Conservation (phyloP, 257 asterid genomes). For the Solanum chiquidenum region DNA sequence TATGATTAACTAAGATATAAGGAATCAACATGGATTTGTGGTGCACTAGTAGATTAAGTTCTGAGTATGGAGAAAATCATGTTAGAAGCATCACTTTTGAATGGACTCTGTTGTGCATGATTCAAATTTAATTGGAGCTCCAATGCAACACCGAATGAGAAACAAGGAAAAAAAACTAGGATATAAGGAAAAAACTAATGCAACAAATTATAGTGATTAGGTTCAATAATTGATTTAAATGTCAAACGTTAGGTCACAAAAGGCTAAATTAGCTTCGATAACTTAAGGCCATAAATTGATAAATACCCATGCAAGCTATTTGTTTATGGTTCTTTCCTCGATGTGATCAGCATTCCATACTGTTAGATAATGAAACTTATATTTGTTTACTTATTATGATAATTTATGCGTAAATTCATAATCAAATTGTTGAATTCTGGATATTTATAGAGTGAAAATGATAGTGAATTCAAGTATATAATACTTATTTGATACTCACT, state of each 20-base stretch:
- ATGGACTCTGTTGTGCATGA: fast-evolving
- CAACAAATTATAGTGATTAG: too few relatives aligned
- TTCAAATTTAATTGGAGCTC: fast-evolving
- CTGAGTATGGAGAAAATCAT: too few relatives aligned
- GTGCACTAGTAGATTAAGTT: too few relatives aligned
- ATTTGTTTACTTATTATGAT: neutral
- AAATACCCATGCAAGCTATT: neutral
- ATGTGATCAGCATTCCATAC: too few relatives aligned
- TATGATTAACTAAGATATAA: neutral
- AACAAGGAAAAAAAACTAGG: neutral
- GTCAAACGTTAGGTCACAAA: neutral
- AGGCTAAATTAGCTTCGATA: neutral
- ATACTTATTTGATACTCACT: too few relatives aligned
- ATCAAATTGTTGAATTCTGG: neutral
- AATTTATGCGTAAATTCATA: neutral
- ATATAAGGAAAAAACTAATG: neutral
- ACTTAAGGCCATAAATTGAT: neutral
- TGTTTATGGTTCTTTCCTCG: too few relatives aligned
- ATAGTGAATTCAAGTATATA: neutral
- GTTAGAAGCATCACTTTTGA: too few relatives aligned
- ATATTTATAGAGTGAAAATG: neutral
- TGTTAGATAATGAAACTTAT: too few relatives aligned
- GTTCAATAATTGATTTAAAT: neutral
- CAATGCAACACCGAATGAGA: too few relatives aligned
- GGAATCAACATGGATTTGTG: too few relatives aligned